These are phyloP conservation scores for Trypanosoma vivax DNA, from an alignment of 208 protist species.

Conservation along the genomic window DNA sequence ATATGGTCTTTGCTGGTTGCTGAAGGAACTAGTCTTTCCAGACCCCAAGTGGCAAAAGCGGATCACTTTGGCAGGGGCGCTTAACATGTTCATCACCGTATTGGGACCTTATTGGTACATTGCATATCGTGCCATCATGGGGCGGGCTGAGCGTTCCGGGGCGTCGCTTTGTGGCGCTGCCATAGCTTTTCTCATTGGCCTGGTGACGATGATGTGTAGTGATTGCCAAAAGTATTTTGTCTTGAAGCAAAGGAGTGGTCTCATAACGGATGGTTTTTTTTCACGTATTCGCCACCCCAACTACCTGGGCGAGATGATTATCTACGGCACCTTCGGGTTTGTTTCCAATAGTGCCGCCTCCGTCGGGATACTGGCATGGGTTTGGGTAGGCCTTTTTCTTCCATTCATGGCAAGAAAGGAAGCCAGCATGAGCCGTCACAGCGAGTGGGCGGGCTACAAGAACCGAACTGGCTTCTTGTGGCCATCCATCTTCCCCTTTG, in stretches of 20 bases:
- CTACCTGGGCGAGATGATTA: conserved; percentile 86
- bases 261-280: conserved; percentile 85
- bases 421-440: conserved; percentile 64
- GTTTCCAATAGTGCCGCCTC: conserved; percentile 45
- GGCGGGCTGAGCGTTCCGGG: conserved; percentile 33
- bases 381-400: conserved; percentile 66
- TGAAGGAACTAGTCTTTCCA: conserved; percentile 79
- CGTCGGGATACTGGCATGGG: conserved; percentile 44
- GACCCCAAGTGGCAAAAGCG: conserved; percentile 71
- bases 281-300: conserved; percentile 74
- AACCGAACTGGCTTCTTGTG: conserved; percentile 48
- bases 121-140: conserved; percentile 70
- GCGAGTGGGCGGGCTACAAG: conserved; percentile 55
- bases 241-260: conserved; percentile 44
- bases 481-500: conserved; percentile 31
- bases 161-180: conserved; percentile 36
- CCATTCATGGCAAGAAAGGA: conserved; percentile 80
- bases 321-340: conserved; percentile 80
- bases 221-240: conserved; percentile 85
- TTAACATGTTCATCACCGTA: conserved; percentile 31
- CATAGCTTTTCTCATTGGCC: conserved; percentile 54
- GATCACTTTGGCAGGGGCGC: conserved; percentile 55
- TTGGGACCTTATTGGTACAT: conserved; percentile 82
- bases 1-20: conserved; percentile 84
- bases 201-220: conserved; percentile 66